Base-by-base conservation (phyloP, 2,329 filamentous ascomycete species). In the Botryosphaeria dothidea region DNA sequence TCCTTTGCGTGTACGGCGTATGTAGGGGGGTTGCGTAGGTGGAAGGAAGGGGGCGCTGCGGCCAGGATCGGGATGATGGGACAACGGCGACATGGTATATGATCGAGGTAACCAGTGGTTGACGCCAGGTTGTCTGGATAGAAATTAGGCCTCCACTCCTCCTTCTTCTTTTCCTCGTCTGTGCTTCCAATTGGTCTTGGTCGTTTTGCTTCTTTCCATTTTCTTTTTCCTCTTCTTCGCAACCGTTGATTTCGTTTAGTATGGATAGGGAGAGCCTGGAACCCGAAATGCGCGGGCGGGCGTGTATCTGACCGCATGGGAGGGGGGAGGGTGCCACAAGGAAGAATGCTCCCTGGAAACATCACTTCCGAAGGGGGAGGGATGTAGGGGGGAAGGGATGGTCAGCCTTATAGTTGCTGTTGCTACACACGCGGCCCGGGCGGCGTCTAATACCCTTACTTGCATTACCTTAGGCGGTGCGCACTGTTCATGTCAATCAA, bases 401-500 rank as follows among this genome's bases (percentile, higher is more conserved):
- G 41, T 60, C 56, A 60, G 56, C 56, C 56, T 60, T 60, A 60
- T 60, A 60, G 27, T 46, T 31, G 27, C 25, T 25, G 56, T 11
- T 60, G 56, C 38, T 60, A 60, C 56, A 60, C 38, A 43, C 34
- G 56, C 21, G 27, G 49, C 8, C 54, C 54, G 54, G 54, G 34
- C 38, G 56, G 38, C 25, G 27, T 52, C 49, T 52, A 52, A 46
- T 60, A 34, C 21, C 15, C 25, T 31, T 23, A 60, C 56, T 31
- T 60, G 56, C 41, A 60, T 57, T 34, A n/a, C 38, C 41, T 21
- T 31, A 34, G 23, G 38, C 38, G 25, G 15, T n/a, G 38, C 38
- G 56, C 56, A 60, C 38, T 34, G 54, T 46, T 48, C 56, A 60
- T 9, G 56, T 46, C 38, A 60, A 60, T 60, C 56, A 23, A 46